A percentile compares a stretch with the other conserved stretches of the same genome.
Evolutionary conservation across 2,329 filamentous ascomycete species (phyloP).

Genomic region (Pseudopyricularia cyperi): DNA sequence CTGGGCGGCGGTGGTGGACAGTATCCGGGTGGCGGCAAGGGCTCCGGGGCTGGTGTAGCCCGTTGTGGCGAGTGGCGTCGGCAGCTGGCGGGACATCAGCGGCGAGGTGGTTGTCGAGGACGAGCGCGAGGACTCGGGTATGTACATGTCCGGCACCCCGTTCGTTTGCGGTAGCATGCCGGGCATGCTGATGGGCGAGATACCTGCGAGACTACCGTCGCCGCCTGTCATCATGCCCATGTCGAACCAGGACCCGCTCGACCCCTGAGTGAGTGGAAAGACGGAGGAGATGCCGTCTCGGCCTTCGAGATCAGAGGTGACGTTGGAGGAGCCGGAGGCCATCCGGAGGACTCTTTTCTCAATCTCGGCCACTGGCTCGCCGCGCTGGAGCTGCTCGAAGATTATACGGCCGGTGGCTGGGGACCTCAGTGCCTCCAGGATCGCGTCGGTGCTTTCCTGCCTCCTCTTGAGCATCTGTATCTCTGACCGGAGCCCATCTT

Average conservation of each 20-base stretch:
- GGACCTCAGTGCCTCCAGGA: not conserved
- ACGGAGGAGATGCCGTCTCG: no score
- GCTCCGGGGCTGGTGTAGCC: no score
- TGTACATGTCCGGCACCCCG: not conserved
- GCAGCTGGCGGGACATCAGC: not conserved
- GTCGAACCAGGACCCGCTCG: not conserved
- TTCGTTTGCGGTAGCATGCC: not conserved
- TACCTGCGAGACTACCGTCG: no score
- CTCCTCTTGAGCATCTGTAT: not conserved
- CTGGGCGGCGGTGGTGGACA: not conserved
- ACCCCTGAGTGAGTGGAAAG: not conserved
- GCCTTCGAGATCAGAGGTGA: no score
- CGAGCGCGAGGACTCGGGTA: not conserved
- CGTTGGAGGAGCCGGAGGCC: not conserved
- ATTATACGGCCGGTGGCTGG: not conserved
- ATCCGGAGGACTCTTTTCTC: not conserved
- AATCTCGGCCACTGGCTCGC: not conserved
- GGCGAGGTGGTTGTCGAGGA: not conserved
- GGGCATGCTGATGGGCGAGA: no score
- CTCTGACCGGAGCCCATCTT: conserved; percentile 1
- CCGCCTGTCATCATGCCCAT: not conserved
- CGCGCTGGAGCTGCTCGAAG: conserved; percentile 1
- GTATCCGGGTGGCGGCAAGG: not conserved
- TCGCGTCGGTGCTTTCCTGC: not conserved
- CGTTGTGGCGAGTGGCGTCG: not conserved